Base-by-base conservation (phyloP, 345 rosid genomes). In the Corchorus olitorius region DNA sequence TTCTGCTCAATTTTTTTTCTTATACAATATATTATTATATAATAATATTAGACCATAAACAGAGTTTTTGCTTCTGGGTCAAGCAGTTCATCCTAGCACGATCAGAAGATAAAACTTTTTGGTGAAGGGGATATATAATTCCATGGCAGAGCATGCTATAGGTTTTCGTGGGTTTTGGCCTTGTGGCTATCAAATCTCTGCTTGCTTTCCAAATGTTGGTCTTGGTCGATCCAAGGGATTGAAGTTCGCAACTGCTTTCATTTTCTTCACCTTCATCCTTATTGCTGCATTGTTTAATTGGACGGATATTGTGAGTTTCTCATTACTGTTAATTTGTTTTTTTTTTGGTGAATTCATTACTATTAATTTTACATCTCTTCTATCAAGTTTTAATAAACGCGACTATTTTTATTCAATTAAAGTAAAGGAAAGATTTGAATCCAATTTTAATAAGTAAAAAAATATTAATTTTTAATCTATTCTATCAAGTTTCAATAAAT, bases 241-340 rank as follows among this genome's bases (percentile, higher is more conserved):
- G 78, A 43, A 70, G 19, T 61, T 86, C 17, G 27, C 81, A 70
- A 27, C 27, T 27, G 14, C 77, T 54, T 68, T 58, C 58, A 19
- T 85, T 15, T 34, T 80, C 63, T 76, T 87, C 70, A 73, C 76
- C 82, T 45, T 74, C 75, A 27, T 86, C 74, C 9, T 83, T 55
- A 54, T 72, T 35, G 85, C 81, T 54, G 79, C 79, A 75, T 69
- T 83, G 39, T 17, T 83, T 70, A 70, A 73, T 58, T 84, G 78
- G 83, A 65, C 68, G 46, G 73, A 80, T 63, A 3, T 78, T 80
- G 90, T 84, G 81, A 74, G 77, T 72, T 49, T 70, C 74, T 46
- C 37, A 2, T 4, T 2, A 4, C 14, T n/a, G 64, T 60, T 19
- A 49, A 12, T 27, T 58, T 34, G 54, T 56, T 49, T 49, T 27